A percentile compares a stretch with the other conserved stretches of the same genome.
Evolutionary conservation across 805 yeast species (phyloP).

Genomic region (Cyberlindnera euphorbiiphila): DNA sequence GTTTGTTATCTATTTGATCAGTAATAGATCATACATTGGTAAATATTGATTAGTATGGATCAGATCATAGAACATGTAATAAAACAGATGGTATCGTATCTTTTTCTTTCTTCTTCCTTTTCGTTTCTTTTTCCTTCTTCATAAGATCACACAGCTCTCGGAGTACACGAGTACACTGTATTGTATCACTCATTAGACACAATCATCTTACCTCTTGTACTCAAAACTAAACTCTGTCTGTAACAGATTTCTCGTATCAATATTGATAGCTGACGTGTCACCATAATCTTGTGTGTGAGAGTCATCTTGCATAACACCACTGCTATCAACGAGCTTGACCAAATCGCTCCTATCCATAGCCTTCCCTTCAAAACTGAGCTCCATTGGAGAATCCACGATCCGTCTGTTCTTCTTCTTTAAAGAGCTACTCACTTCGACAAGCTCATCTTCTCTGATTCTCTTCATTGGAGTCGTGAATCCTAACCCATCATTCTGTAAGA

Average conservation of each 20-base stretch:
- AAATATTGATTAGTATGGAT: too few relatives aligned
- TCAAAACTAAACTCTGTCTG: slow-evolving; percentile 26
- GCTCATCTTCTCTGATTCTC: slow-evolving; percentile 29
- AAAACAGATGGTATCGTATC: too few relatives aligned
- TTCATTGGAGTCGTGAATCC: slow-evolving; percentile 21
- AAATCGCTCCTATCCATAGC: slow-evolving; percentile 41
- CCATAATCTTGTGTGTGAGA: slow-evolving; percentile 10
- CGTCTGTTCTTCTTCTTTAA: slow-evolving; percentile 28
- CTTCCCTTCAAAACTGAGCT: slow-evolving; percentile 42
- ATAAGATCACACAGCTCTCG: not conserved
- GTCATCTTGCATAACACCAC: slow-evolving; percentile 33
- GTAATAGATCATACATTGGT: too few relatives aligned
- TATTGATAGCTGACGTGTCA: slow-evolving; percentile 7
- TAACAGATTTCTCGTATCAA: slow-evolving; percentile 25
- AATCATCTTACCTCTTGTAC: slow-evolving; percentile 10
- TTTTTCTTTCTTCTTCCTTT: too few relatives aligned
- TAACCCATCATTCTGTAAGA: slow-evolving; percentile 11
- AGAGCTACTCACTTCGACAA: slow-evolving; percentile 22
- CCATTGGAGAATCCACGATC: slow-evolving; percentile 30
- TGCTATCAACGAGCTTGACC: slow-evolving; percentile 37
- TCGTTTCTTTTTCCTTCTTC: too few relatives aligned
- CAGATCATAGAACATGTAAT: too few relatives aligned
- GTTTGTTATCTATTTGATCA: too few relatives aligned
- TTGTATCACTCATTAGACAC: not conserved
- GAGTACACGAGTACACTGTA: not conserved